Percentiles rank a stretch among this genome's conserved stretches.
Conservation (phyloP, 2,329 filamentous ascomycete species). For the Trichoderma harzianum region DNA sequence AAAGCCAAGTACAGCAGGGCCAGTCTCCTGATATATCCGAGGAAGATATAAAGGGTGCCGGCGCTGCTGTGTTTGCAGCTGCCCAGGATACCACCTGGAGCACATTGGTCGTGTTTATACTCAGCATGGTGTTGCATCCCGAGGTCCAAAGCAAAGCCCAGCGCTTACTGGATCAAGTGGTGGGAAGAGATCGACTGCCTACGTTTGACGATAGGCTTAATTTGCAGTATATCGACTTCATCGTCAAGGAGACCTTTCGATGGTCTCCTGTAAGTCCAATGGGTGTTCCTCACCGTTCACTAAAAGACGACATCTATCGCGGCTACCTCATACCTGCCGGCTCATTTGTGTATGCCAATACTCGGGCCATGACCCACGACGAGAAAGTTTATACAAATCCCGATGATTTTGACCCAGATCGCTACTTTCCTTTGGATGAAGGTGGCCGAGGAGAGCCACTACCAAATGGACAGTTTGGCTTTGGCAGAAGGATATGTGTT, state of each 20-base stretch:
- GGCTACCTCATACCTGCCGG: slow-evolving; percentile 57
- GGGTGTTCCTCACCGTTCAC: slow-evolving; percentile 53
- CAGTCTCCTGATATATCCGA: slow-evolving; percentile 34
- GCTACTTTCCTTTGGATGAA: slow-evolving; percentile 36
- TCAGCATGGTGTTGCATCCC: slow-evolving; percentile 42
- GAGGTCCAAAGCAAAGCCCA: slow-evolving; percentile 46
- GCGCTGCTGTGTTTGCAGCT: slow-evolving; percentile 46
- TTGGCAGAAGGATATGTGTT: slow-evolving; percentile 49
- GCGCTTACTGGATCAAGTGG: slow-evolving; percentile 44
- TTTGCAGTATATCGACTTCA: slow-evolving; percentile 43
- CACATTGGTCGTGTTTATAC: slow-evolving; percentile 43
- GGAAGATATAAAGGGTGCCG: slow-evolving; percentile 48
- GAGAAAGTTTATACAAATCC: slow-evolving; percentile 39
- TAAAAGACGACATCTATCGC: slow-evolving; percentile 54
- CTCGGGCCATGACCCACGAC: slow-evolving; percentile 45
- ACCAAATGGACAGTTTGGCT: slow-evolving; percentile 49
- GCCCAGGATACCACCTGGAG: slow-evolving; percentile 46
- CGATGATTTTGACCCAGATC: slow-evolving; percentile 44
- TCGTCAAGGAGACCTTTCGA: slow-evolving; percentile 46
- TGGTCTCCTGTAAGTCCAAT: slow-evolving; percentile 46
- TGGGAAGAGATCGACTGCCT: slow-evolving; percentile 45
- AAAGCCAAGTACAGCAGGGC: slow-evolving; percentile 27
- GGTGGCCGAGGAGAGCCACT: slow-evolving; percentile 44
- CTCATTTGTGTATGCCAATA: slow-evolving; percentile 41
- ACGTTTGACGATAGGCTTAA: slow-evolving; percentile 42